Conservation (phyloP, 352 stramenopile species). For the Pythium biforme region DNA sequence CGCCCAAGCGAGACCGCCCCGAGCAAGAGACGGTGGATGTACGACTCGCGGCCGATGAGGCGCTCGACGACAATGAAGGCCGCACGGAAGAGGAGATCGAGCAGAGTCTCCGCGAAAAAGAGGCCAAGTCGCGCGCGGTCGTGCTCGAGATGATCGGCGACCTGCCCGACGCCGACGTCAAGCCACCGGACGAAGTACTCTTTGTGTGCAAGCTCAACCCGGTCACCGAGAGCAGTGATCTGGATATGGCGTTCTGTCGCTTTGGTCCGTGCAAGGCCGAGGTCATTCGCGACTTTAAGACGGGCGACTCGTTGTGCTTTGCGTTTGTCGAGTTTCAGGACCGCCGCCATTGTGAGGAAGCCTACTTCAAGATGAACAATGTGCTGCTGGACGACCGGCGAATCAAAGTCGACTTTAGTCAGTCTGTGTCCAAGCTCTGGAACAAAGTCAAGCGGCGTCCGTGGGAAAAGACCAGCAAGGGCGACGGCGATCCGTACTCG, state of each 20-base stretch:
- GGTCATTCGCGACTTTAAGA: constrained; percentile 98
- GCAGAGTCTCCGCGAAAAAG: constrained; percentile 84
- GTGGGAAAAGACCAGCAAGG: constrained; percentile 63
- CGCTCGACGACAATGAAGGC: constrained; percentile 68
- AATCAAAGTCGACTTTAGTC: constrained; percentile 96
- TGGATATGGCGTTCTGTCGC: constrained; percentile 94
- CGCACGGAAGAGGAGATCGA: constrained; percentile 89
- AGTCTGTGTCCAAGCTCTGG: constrained; percentile 98
- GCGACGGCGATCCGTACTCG: constrained; percentile 41
- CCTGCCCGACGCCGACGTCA: constrained; percentile 95
- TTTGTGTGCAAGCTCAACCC: constrained; percentile 98
- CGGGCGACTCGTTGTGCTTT: constrained; percentile 97
- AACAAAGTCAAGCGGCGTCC: constrained; percentile 81
- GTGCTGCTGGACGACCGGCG: constrained; percentile 97
- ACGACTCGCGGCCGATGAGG: constrained; percentile 90
- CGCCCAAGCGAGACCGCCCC: constrained; percentile 86
- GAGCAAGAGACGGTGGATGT: constrained; percentile 89
- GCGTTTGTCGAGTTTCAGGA: constrained; percentile 98
- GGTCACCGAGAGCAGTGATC: constrained; percentile 91
- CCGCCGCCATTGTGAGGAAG: constrained; percentile 92
- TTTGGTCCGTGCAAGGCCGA: constrained; percentile 90
- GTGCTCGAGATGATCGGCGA: constrained; percentile 99
- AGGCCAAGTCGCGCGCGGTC: constrained; percentile 94
- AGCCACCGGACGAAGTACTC: constrained; percentile 97
- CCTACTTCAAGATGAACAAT: constrained; percentile 99